Evolutionary conservation across 306 rosid species (phyloP), one percentile per base, ranked within the genome.

Genomic region (Quercus rubra): DNA sequence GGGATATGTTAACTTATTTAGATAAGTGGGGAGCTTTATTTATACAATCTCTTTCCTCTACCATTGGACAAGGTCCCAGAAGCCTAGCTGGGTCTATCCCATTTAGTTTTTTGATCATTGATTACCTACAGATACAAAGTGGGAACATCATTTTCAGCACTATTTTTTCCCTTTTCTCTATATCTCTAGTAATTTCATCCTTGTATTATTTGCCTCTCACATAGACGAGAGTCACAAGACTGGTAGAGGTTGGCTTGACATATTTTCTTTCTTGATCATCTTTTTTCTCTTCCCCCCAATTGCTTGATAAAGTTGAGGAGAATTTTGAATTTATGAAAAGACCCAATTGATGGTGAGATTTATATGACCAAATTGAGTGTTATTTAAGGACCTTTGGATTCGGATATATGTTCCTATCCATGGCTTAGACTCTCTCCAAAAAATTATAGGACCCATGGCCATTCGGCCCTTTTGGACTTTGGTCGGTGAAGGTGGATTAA

Each of bases 391-490:
- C 66, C 77, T 55, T 75, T 35, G 58, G 68, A 61, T 80, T 91
- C 74, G 71, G 90, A 85, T 83, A 83, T 80, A 23, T 55, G 81
- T 87, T 78, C 31, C 86, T 75, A 49, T 90, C 89, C 6, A 74
- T 67, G 74, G 74, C 35, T 59, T 55, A 54, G 76, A 55, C 73
- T 33, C 49, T 61, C 31, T 35, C 10, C 18, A 63, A 82, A 75
- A 79, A 10, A 10, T 3, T 28, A 27, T 25, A 84, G 83, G 87
- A 57, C 82, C 87, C 86, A 31, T 31, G 33, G 33, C 33, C 33
- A 73, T 75, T 15, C 20, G 28, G 18, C 38, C 46, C 67, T 74
- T 82, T 82, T 72, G 17, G 35, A 63, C 27, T 28, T 67, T 74
- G 87, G 88, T 12, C 74, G 68, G 78, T 75, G 77, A 41, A 41